Evolutionary conservation across 257 asterid genomes (phyloP).

Genomic region (Capsicum chinense): DNA sequence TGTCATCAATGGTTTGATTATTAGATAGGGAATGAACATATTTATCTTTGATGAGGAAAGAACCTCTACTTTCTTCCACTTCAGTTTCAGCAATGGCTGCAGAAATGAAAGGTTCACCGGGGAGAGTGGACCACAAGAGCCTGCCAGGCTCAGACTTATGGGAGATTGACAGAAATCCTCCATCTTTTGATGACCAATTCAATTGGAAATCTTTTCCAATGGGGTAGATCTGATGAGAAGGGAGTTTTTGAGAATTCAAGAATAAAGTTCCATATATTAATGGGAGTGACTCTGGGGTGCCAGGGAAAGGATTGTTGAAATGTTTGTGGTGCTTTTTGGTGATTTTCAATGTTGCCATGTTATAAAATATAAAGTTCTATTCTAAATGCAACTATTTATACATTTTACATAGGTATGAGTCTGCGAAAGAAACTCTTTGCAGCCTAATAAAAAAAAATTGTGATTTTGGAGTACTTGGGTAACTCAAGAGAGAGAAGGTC

Average conservation of each 20-base stretch:
- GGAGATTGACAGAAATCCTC: slow-evolving; percentile 66
- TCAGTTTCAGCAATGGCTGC: slow-evolving; percentile 84
- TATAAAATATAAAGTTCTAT: not conserved
- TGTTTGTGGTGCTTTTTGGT: slow-evolving; percentile 84
- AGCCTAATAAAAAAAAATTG: no score
- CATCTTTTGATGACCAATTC: slow-evolving; percentile 66
- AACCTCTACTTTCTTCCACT: slow-evolving; percentile 93
- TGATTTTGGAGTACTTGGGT: no score
- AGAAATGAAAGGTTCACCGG: slow-evolving; percentile 87
- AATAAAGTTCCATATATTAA: slow-evolving; percentile 52
- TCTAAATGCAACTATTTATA: not conserved
- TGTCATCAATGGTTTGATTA: slow-evolving; percentile 76
- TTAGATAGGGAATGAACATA: slow-evolving; percentile 58
- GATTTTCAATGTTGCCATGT: slow-evolving; percentile 63
- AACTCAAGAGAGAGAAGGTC: no score
- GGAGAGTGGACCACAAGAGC: slow-evolving; percentile 71
- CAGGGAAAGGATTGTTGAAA: slow-evolving; percentile 85
- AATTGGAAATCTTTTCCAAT: slow-evolving; percentile 74
- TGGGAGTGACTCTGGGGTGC: slow-evolving; percentile 56
- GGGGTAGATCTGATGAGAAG: slow-evolving; percentile 46
- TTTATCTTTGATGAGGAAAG: slow-evolving; percentile 70
- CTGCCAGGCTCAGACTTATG: slow-evolving; percentile 63
- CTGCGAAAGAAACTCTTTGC: no score
- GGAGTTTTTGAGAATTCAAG: slow-evolving; percentile 48
- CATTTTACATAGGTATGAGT: no score